Evolutionary conservation across 441 rosid species (phyloP).

Genomic region (Populus hybrid): DNA sequence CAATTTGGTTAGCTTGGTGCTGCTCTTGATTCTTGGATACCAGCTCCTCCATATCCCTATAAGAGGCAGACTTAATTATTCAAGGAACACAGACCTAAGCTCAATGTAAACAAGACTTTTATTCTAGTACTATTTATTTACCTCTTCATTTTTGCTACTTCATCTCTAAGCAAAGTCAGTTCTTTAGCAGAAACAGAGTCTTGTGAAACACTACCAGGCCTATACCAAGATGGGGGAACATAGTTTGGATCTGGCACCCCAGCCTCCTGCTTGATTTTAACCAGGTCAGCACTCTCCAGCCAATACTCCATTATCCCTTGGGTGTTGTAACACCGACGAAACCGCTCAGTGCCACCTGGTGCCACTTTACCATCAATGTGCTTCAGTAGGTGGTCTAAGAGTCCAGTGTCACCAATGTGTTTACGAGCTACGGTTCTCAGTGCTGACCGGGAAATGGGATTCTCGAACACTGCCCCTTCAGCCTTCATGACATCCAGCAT

Average conservation of each 20-base stretch:
- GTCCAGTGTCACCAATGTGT: constrained; percentile 84
- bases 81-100: not conserved
- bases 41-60: constrained; percentile 59
- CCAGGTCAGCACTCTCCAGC: constrained; percentile 77
- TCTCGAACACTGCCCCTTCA: constrained; percentile 65
- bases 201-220: constrained; percentile 34
- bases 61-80: not conserved
- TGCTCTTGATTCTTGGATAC: constrained; percentile 45
- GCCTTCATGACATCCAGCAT: constrained; percentile 63
- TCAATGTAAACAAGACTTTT: not conserved
- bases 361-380: constrained; percentile 85
- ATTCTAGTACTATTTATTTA: constrained; percentile 15
- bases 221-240: constrained; percentile 61
- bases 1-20: constrained; percentile 38
- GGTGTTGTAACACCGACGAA: constrained; percentile 80
- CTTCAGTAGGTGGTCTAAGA: constrained; percentile 85
- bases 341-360: constrained; percentile 74
- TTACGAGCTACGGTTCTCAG: constrained; percentile 66
- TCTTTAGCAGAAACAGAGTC: constrained; percentile 44
- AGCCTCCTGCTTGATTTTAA: constrained; percentile 54
- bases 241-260: constrained; percentile 56
- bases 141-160: constrained; percentile 72
- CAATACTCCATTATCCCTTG: constrained; percentile 82
- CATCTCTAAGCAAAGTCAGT: constrained; percentile 54
- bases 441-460: constrained; percentile 52